Evolutionary conservation across 257 asterid species (phyloP), one percentile per base, ranked within the genome.

Genomic region (Forsythia viridissima): DNA sequence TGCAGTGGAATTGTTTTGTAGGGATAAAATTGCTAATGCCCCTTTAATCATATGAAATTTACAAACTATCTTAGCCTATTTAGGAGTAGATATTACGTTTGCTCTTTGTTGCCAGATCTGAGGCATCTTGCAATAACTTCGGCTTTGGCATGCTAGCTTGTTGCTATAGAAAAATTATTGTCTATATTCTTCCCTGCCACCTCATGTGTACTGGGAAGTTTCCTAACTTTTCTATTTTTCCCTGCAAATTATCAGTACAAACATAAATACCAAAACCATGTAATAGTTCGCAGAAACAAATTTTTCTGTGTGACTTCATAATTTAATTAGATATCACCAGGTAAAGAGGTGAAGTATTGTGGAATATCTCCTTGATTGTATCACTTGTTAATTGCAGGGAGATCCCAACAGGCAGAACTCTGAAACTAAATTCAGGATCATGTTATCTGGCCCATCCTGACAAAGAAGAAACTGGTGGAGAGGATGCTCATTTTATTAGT

Each of bases 381-480:
- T 44, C 36, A 78, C 79, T 46, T 82, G 42, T 83, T 82, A 71
- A 74, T 73, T 89, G 79, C 89, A 95, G 99, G 92, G 81, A 85
- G 61, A 65, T 76, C 42, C 84, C 88, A 66, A 73, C 79, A 4
- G 82, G 75, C 76, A 84, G 93, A 77, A 75, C 72, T 63, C 87
- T 94, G 86, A 92, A 89, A 85, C 93, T 94, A 76, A 89, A 92
- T 77, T 94, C 98, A 42, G 98, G 88, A 72, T 92, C 98, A 44
- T 92, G 96, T 69, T 94, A 92, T 86, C 79, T 94, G 78, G 98
- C 98, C 67, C 98, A 94, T 87, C 98, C 98, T 6, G 98, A 92
- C 73, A 94, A 94, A 88, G 97, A 92, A 90, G 98, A 92, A 79
- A 91, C 96, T 44, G 98, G 98, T 70, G 98, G 98, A 77, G 97